Conservation (phyloP, 2,329 filamentous ascomycete genomes). For the Fusarium sacchari region DNA sequence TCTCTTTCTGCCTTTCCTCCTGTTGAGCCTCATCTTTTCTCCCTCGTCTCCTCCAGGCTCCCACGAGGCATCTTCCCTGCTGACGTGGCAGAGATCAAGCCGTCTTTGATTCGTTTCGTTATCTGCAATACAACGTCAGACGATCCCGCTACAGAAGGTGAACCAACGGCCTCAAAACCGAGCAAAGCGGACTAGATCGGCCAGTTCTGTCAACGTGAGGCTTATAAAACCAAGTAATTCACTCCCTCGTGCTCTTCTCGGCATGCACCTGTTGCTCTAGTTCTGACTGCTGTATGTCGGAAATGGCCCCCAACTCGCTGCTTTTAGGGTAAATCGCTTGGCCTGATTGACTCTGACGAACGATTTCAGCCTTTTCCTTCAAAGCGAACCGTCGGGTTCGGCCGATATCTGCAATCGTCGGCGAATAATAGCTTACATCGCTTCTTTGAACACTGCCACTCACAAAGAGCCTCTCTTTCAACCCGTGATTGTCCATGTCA, state of each 20-base stretch:
- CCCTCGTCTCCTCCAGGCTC: neutral
- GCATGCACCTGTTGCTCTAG: slow-evolving; percentile 12
- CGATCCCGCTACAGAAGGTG: slow-evolving; percentile 1
- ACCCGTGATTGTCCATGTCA: neutral
- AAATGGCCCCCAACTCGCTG: slow-evolving; percentile 15
- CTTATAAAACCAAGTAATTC: slow-evolving; percentile 6
- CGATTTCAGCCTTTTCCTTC: slow-evolving; percentile 3
- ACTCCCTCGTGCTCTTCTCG: neutral
- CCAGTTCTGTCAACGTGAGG: neutral
- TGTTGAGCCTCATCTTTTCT: slow-evolving; percentile 27
- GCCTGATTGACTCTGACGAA: neutral
- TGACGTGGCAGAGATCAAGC: slow-evolving; percentile 34
- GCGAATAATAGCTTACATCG: neutral
- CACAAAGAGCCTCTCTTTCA: slow-evolving; percentile 1
- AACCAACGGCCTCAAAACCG: slow-evolving; percentile 20
- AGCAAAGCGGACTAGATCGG: neutral
- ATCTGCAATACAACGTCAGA: slow-evolving; percentile 30
- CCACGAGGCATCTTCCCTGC: slow-evolving; percentile 21
- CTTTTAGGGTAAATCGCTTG: slow-evolving; percentile 2
- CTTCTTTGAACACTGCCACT: slow-evolving; percentile 6
- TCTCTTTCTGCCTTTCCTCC: slow-evolving; percentile 22
- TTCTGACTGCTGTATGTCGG: slow-evolving; percentile 5
- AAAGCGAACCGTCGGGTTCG: neutral
- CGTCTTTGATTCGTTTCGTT: slow-evolving; percentile 4
- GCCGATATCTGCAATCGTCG: neutral